phyloP scores from a whole-genome alignment of 306 rosid species.

The Sesbania bispinosa region DNA sequence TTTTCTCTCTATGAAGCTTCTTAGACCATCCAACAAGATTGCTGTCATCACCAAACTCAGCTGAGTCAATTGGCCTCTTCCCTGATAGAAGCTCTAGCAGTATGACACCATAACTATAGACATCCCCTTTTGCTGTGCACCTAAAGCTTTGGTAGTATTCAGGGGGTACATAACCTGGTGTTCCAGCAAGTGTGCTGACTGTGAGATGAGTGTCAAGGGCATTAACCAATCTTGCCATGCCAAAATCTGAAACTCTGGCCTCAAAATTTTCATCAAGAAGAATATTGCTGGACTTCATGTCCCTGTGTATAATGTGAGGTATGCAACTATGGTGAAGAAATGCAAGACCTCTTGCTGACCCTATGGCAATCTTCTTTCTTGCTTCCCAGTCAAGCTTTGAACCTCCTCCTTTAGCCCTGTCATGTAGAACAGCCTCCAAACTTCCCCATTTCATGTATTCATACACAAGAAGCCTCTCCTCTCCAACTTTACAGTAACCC shows the following conservation, averaged over 20 bases:
- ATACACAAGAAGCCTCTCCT: slow-evolving; percentile 85
- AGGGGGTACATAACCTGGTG: slow-evolving; percentile 86
- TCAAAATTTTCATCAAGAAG: slow-evolving; percentile 77
- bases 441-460: slow-evolving; percentile 90
- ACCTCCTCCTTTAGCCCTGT: slow-evolving; percentile 37
- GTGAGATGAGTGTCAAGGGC: slow-evolving; percentile 83
- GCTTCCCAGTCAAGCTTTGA: slow-evolving; percentile 60
- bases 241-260: slow-evolving; percentile 82
- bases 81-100: slow-evolving; percentile 75
- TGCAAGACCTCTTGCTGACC: slow-evolving; percentile 81
- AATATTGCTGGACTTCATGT: slow-evolving; percentile 86
- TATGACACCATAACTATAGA: slow-evolving; percentile 76
- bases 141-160: slow-evolving; percentile 85
- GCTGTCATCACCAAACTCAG: slow-evolving; percentile 70
- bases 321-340: slow-evolving; percentile 85
- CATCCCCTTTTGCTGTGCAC: slow-evolving; percentile 83
- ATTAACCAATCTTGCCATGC: slow-evolving; percentile 80
- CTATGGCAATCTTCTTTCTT: slow-evolving; percentile 69
- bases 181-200: slow-evolving; percentile 80
- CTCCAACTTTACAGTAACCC: slow-evolving; percentile 79
- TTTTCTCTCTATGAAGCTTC: slow-evolving; percentile 60
- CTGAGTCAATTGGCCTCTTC: slow-evolving; percentile 58
- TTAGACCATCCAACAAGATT: slow-evolving; percentile 84
- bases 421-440: slow-evolving; percentile 72
- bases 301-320: slow-evolving; percentile 83